A percentile compares a stretch with the other conserved stretches of the same genome.
These are phyloP conservation scores for Yueomyces sp. DNA, from an alignment of 805 yeast species.

Conservation along the genomic window DNA sequence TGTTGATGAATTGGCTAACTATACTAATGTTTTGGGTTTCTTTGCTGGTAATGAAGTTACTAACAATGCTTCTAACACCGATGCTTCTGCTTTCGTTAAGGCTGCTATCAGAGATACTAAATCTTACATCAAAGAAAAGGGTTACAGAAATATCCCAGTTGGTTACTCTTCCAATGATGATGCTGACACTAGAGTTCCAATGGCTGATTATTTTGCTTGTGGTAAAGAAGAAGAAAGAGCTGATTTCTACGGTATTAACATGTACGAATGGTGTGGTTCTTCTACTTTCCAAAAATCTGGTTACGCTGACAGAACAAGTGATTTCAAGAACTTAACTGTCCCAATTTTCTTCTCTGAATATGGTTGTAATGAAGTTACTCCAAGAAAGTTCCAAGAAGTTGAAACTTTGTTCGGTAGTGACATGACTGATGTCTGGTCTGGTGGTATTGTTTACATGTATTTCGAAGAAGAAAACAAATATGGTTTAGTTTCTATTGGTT, in stretches of 20 bases:
- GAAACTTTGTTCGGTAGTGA: slow-evolving; percentile 45
- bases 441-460: slow-evolving; percentile 83
- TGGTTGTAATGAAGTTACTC: slow-evolving; percentile 59
- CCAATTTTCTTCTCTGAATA: slow-evolving; percentile 76
- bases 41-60: slow-evolving; percentile 83
- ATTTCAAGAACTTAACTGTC: slow-evolving; percentile 50
- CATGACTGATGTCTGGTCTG: slow-evolving; percentile 80
- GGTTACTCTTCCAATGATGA: slow-evolving; percentile 80
- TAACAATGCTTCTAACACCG: slow-evolving; percentile 50
- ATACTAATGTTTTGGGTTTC: slow-evolving; percentile 66
- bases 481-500: slow-evolving; percentile 51
- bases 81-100: slow-evolving; percentile 69
- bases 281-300: slow-evolving; percentile 50
- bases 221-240: slow-evolving; percentile 52
- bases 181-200: slow-evolving; percentile 43
- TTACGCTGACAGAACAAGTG: slow-evolving; percentile 48
- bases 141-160: slow-evolving; percentile 60
- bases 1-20: slow-evolving; percentile 53
- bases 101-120: slow-evolving; percentile 74
- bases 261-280: slow-evolving; percentile 81
- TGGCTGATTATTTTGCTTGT: slow-evolving; percentile 69
- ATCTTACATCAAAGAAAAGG: slow-evolving; percentile 44
- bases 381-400: slow-evolving; percentile 66
- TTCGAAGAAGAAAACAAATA: slow-evolving; percentile 63
- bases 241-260: slow-evolving; percentile 79